Conservation (phyloP, 2,329 filamentous ascomycete genomes). For the Fusarium beomiforme region DNA sequence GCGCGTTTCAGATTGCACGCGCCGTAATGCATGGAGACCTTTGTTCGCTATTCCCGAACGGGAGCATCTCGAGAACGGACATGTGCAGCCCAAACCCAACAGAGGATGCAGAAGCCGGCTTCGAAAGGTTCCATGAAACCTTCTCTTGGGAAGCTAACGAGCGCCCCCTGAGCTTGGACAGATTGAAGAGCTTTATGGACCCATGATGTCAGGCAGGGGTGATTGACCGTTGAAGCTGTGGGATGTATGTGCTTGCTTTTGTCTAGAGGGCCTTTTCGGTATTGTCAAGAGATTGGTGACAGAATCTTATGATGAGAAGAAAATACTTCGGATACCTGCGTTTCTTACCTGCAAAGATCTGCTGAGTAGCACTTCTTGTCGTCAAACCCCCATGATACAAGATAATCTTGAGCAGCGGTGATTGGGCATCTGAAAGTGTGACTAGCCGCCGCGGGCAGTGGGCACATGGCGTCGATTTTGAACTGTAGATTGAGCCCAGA, state of each 20-base stretch:
- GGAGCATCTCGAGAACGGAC: slow-evolving; percentile 4
- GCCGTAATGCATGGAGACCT: slow-evolving; percentile 12
- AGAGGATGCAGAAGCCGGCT: slow-evolving; percentile 2
- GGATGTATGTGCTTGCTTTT: slow-evolving; percentile 1
- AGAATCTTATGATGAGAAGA: background rate
- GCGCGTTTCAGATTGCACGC: slow-evolving; percentile 24
- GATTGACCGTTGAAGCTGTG: background rate
- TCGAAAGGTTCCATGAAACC: slow-evolving; percentile 42
- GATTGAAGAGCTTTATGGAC: slow-evolving; percentile 26
- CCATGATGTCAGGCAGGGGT: slow-evolving; percentile 40
- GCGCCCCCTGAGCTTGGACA: slow-evolving; percentile 33
- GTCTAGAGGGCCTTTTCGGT: slow-evolving; percentile 1
- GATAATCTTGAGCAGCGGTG: background rate
- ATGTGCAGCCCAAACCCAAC: slow-evolving; percentile 18
- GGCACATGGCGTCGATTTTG: slow-evolving; percentile 13
- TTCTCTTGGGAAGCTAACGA: slow-evolving; percentile 35
- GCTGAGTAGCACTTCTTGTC: background rate
- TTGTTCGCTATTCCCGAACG: background rate
- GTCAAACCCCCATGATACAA: background rate
- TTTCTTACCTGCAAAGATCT: slow-evolving; percentile 11
- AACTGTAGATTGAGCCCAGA: slow-evolving; percentile 27
- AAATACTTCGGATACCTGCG: slow-evolving; percentile 1
- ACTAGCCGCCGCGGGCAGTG: slow-evolving; percentile 23
- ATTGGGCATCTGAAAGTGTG: background rate
- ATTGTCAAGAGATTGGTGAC: background rate